Evolutionary conservation across 371 early-diverging fungal species (phyloP), one percentile per base, ranked within the genome.

Genomic region (Batrachochytrium dendrobatidis): DNA sequence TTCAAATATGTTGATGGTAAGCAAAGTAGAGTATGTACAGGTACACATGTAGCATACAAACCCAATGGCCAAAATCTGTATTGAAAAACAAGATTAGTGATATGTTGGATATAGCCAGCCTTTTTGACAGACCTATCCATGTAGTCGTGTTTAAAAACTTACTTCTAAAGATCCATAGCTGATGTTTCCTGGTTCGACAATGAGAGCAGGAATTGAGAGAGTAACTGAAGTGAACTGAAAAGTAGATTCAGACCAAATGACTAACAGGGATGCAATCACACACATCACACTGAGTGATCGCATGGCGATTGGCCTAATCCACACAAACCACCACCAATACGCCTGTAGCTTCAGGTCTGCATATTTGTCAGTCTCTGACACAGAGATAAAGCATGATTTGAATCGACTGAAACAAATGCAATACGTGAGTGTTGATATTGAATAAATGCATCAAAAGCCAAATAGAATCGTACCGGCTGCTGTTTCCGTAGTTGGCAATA

Each of bases 181-280:
- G 10, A 67, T 51, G 31, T 68, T 32, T 15, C 61, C 58, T 17
- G 56, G 50, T 34, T 69, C 49, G 12, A 75, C 43, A 12, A 78
- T 62, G 28, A 72, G 55, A 4, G 65, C 65, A 20, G 75, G 75
- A 34, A 78, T 68, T 8, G 70, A 69, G 18, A 78, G 62, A 0
- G 64, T 46, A 22, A 64, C 56, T 26, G 33, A 43, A 46, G 60
- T 55, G 53, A 74, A 52, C 55, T 73, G 71, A 65, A 94, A 91
- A 0, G 91, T 91, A 44, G 91, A 72, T 66, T 95, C 96, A 5
- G 92, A 92, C 94, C 94, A 94, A 20, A 95, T 74, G 18, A 95
- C 77, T 39, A 83, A 75, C 0, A 83, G 59, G 28, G 92, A 88
- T 28, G 88, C 59, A 8, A 79, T 8, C 0, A 81, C 80, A 53